phyloP scores from a whole-genome alignment of 768 basidiomycete genomes.

The Boletus tylopilopsis region DNA sequence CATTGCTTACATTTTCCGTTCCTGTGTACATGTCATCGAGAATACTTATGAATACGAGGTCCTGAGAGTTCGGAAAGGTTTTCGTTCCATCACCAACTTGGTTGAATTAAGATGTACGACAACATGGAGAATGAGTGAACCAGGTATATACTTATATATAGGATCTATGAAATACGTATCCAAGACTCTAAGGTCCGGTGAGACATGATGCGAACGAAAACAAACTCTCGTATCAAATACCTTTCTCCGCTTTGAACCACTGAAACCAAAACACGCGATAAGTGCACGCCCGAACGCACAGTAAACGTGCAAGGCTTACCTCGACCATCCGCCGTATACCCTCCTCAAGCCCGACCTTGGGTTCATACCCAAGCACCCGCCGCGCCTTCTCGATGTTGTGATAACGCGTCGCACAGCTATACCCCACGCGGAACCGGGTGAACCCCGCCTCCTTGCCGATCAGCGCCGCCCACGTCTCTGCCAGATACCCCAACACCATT shows the following conservation, averaged over 20 bases:
- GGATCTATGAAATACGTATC: neutral
- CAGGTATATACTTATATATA: slow-evolving; percentile 6
- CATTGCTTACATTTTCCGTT: no score
- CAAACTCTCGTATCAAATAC: slow-evolving; percentile 17
- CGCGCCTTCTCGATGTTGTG: slow-evolving; percentile 95
- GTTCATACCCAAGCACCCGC: slow-evolving; percentile 90
- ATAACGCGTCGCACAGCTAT: slow-evolving; percentile 74
- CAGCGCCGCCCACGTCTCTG: slow-evolving; percentile 72
- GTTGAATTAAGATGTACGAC: neutral
- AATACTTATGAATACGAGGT: no score
- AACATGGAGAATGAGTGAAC: neutral
- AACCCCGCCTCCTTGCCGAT: slow-evolving; percentile 80
- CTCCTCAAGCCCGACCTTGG: slow-evolving; percentile 83
- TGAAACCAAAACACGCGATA: slow-evolving; percentile 1
- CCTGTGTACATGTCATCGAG: no score
- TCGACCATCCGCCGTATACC: slow-evolving; percentile 77
- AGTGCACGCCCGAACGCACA: neutral
- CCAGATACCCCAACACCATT: slow-evolving; percentile 61
- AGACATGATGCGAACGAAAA: no score
- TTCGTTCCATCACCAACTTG: no score
- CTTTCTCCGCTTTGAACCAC: slow-evolving; percentile 32
- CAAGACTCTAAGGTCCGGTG: neutral
- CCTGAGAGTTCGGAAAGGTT: no score
- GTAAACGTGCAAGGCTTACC: slow-evolving; percentile 39
- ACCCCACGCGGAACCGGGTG: slow-evolving; percentile 80